Evolutionary conservation across 352 stramenopile species (phyloP), one percentile per base, ranked within the genome.

Genomic region (Hyaloperonospora arabidopsidis): DNA sequence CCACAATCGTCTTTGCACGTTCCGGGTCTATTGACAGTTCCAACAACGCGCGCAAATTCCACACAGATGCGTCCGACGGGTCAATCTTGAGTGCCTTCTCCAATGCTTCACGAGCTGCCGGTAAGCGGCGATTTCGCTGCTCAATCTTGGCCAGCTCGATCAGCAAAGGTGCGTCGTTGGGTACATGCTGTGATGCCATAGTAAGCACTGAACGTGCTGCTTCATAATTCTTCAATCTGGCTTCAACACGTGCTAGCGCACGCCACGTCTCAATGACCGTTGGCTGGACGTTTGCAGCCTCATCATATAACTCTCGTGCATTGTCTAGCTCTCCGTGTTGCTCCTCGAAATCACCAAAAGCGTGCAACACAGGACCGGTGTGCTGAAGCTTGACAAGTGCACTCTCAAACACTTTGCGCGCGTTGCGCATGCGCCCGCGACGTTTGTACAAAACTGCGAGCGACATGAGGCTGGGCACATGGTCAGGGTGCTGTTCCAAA

Each of bases 81-180:
- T 92, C 78, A 36, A 94, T 55, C 53, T 81, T 74, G 4, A 94
- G 67, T n/a, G 79, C 84, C 40, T 84, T 81, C 59, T 90, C 77
- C 23, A 77, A 84, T 32, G 81, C 79, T 0, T 62, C 49, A 1
- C 84, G 81, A 15, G 84, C 84, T 17, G 66, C 67, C 18, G 65
- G 63, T 18, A 77, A 76, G 38, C 84, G 80, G n/a, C 70, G 67
- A 40, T 86, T 72, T 15, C 72, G 70, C 53, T 89, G 78, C 48
- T 94, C 84, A 40, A 92, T 86, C 65, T 94, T 92, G 53, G 66
- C 81, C 8, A 89, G 48, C n/a, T 87, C 74, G 23, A 91, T 62
- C 1, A 92, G 67, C 57, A 94, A 51, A 46, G 79, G 74, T 39
- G 67, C 73, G 50, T 90, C 76, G 21, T 79, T 83, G 10, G 66